phyloP scores from a whole-genome alignment of 352 stramenopile genomes.

The Globisporangium paroecandrum region DNA sequence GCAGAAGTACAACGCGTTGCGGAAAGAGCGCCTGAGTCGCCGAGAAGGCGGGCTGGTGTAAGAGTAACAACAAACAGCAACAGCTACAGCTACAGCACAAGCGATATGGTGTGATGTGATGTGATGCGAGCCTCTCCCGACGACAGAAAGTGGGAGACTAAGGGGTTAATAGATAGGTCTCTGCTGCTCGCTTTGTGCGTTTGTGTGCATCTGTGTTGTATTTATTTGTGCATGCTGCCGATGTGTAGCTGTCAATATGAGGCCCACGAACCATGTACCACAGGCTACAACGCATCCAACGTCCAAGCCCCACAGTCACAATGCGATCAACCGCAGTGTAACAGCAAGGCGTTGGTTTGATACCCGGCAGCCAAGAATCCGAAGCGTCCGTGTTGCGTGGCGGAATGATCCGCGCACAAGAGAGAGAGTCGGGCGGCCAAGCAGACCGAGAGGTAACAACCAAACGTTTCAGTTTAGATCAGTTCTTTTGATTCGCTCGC shows the following conservation, averaged over 20 bases:
- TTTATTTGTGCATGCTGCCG: neutral
- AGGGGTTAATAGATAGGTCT: conserved; percentile 8
- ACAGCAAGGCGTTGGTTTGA: neutral
- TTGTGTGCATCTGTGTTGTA: neutral
- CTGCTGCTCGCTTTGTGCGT: neutral
- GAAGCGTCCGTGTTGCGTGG: neutral
- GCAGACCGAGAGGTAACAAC: neutral
- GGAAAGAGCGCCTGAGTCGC: conserved; percentile 48
- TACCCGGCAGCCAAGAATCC: neutral
- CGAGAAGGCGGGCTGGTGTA: conserved; percentile 54
- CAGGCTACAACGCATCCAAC: neutral
- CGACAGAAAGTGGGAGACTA: neutral
- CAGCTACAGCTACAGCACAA: neutral
- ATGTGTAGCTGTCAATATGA: neutral
- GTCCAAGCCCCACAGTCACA: neutral
- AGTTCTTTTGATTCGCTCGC: neutral
- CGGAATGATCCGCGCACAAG: neutral
- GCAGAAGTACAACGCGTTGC: conserved; percentile 45
- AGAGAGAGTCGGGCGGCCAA: neutral
- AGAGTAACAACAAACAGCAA: conserved; percentile 14
- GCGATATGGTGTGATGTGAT: neutral
- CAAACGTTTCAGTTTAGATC: neutral
- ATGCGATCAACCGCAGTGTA: neutral
- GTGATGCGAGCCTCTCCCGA: neutral
- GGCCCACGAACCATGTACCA: neutral